Percentiles rank a stretch among this genome's conserved stretches.
Evolutionary conservation across 192 early-diverging fungal species (phyloP).

Genomic region (Geranomyces variabilis): DNA sequence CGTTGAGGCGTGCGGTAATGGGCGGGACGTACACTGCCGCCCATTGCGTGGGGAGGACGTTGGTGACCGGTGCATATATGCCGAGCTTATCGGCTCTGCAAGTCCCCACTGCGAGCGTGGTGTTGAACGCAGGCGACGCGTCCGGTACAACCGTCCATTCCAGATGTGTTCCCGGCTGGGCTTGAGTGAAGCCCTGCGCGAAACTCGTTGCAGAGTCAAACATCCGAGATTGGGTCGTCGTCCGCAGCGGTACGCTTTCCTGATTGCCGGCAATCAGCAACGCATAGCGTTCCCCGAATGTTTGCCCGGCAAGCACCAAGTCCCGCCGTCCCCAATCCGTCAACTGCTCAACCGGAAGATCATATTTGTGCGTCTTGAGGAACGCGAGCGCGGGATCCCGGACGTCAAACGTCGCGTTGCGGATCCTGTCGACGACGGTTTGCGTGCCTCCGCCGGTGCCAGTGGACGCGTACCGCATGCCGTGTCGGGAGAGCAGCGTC

Average conservation of each 20-base stretch:
- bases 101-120: background rate
- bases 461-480: constrained; percentile 1
- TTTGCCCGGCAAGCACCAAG: background rate
- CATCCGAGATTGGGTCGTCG: background rate
- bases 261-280: background rate
- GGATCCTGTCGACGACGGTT: background rate
- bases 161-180: background rate
- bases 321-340: background rate
- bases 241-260: background rate
- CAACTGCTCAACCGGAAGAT: background rate
- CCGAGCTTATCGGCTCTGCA: background rate
- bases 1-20: constrained; percentile 2
- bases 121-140: background rate
- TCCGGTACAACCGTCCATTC: background rate
- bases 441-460: background rate
- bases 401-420: background rate
- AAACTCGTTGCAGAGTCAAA: background rate
- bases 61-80: background rate
- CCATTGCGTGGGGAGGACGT: background rate
- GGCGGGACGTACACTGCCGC: background rate
- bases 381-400: background rate
- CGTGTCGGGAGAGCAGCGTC: background rate
- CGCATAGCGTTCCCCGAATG: background rate
- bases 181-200: background rate
- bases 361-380: background rate